Conservation (phyloP, 202 grass and related monocot genomes). For the Saccharum hybrid region DNA sequence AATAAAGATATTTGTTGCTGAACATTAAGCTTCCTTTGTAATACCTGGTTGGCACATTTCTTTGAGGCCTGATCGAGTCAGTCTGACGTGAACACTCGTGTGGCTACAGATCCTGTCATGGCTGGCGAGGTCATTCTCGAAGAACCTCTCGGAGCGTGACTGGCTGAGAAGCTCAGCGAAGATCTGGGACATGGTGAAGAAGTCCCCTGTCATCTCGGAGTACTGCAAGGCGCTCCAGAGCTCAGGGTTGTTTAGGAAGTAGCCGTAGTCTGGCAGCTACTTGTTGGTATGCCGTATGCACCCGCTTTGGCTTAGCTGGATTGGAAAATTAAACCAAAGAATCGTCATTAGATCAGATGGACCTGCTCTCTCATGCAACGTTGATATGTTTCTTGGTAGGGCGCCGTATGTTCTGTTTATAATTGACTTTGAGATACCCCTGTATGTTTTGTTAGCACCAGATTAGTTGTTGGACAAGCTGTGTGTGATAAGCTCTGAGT, state of each 20-base stretch:
- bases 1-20: background rate
- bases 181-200: slow-evolving; percentile 92
- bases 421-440: background rate
- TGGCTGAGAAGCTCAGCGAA: slow-evolving; percentile 89
- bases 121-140: slow-evolving; percentile 62
- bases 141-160: slow-evolving; percentile 77
- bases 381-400: background rate
- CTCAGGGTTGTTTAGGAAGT: slow-evolving; percentile 84
- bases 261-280: slow-evolving; percentile 19
- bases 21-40: background rate
- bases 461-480: slow-evolving; percentile 14
- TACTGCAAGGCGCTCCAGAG: slow-evolving; percentile 83
- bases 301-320: background rate
- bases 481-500: background rate
- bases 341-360: slow-evolving; percentile 6
- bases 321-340: background rate
- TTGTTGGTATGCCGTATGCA: background rate
- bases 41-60: background rate
- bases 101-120: slow-evolving; percentile 68
- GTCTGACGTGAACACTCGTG: background rate
- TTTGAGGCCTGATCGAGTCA: background rate
- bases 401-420: background rate
- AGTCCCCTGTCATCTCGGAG: slow-evolving; percentile 66
- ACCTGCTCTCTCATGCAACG: background rate
- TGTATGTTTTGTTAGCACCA: background rate